Evolutionary conservation across 129 eudicot species (phyloP).

Genomic region (Escallonia rubra): DNA sequence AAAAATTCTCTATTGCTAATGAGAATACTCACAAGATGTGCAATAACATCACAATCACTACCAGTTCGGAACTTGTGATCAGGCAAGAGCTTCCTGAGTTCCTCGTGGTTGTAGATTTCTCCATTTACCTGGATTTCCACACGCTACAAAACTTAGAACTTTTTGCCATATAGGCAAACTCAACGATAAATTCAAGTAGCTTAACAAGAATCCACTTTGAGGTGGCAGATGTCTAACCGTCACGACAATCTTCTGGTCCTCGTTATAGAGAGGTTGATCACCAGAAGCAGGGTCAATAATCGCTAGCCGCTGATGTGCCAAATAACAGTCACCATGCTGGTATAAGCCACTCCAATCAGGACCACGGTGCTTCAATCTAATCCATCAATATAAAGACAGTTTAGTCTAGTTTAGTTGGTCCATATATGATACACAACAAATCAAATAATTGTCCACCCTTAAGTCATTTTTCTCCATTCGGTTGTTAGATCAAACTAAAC

Average conservation of each 20-base stretch:
- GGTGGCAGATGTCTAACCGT: slow-evolving; percentile 34
- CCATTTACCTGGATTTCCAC: slow-evolving; percentile 66
- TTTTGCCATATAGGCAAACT: background rate
- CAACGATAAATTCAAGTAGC: background rate
- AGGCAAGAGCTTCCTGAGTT: slow-evolving; percentile 49
- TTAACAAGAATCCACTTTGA: background rate
- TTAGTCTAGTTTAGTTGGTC: background rate
- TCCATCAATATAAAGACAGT: background rate
- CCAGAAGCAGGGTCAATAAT: slow-evolving; percentile 90
- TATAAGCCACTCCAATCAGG: slow-evolving; percentile 93
- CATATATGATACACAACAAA: background rate
- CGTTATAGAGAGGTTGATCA: slow-evolving; percentile 76
- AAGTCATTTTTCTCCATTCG: no score
- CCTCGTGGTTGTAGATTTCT: slow-evolving; percentile 88
- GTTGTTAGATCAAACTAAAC: no score
- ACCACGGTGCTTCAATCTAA: slow-evolving; percentile 87
- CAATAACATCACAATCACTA: slow-evolving; percentile 93
- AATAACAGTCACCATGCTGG: slow-evolving; percentile 61
- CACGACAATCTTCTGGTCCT: slow-evolving; percentile 61
- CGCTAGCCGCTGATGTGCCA: slow-evolving; percentile 80
- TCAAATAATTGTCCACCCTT: background rate
- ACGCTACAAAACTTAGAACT: background rate
- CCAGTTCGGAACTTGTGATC: slow-evolving; percentile 80
- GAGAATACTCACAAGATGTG: slow-evolving; percentile 64
- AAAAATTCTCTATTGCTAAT: background rate